Evolutionary conservation across 1,284 basidiomycete species (phyloP), one percentile per base, ranked within the genome.

Genomic region (Papiliotrema nemorosa): DNA sequence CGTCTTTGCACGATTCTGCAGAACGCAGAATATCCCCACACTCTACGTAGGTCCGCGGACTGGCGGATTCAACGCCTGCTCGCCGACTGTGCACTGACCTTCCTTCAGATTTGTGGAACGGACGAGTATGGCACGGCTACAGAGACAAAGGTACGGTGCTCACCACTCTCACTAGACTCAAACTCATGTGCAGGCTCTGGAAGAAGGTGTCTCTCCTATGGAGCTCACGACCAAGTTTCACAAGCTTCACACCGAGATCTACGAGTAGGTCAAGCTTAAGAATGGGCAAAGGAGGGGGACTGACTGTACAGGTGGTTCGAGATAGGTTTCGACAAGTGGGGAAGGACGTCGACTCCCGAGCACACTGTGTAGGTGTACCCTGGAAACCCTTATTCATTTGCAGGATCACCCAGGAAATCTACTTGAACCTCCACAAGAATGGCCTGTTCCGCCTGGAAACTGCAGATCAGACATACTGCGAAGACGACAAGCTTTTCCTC

Each of bases 81-180:
- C n/a, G n/a, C n/a, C 29, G 7, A 31, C 7, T 31, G 7, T 49
- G 31, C 37, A 42, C 14, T 9, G 75, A n/a, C n/a, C n/a, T n/a
- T n/a, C n/a, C n/a, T 85, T 5, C 90, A 93, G 74, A 82, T 98
- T 57, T 99, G 96, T 73, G 96, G 96, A 41, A 98, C 96, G 5
- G 94, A 99, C 71, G 94, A 99, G 76, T 99, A 99, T 66, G 94
- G 94, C 29, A 99, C 94, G 2, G 94, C 94, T 0, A 97, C 96
- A 1, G 94, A 98, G 79, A 97, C 93, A 34, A 76, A 76, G 64
- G 72, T 73, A 34, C 48, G 66, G 48, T 12, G 18, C 26, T 13
- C n/a, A 6, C 1, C 20, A 5, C 10, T 16, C 26, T 34, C 21
- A 33, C n/a, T n/a, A n/a, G n/a, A n/a, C n/a, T n/a, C n/a, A n/a